Base-by-base conservation (phyloP, 306 rosid species). In the Glycine tomentella region DNA sequence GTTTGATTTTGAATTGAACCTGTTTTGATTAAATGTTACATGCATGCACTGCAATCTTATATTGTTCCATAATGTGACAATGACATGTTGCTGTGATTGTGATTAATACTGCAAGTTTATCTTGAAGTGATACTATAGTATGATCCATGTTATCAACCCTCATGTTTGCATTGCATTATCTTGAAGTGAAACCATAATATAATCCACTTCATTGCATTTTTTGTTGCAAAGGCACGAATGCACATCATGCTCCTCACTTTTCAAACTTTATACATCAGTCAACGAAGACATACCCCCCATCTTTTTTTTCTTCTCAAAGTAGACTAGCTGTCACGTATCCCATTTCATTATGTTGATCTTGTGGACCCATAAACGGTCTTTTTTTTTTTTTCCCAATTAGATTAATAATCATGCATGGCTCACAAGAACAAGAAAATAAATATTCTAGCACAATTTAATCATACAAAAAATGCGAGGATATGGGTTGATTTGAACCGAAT, bases 311-410 rank as follows among this genome's bases (percentile, higher is more conserved):
- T 38, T 42, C 64, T 15, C 53, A 65, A 68, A 83, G 69, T 81
- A 83, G 80, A 62, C 44, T 61, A 71, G 52, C 82, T 82, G 90
- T 74, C 82, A 69, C 56, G 51, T 71, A 80, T 79, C 87, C 89
- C 89, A 81, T 90, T 83, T 87, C 90, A 80, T 86, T 78, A 83
- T 87, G 86, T 83, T 87, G 87, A 90, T 87, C 88, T 71, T 71
- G 86, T 87, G 89, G 94, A 83, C 77, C 88, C 90, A 65, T 64
- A 57, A 68, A 15, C n/a, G 16, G 4, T 11, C 62, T 15, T 55
- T 69, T 63, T 36, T 36, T 36, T 0, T 36, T 66, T 34, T 2
- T 3, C 13, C 46, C 13, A 3, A 3, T 49, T 67, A 48, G 72
- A 58, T 74, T 49, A 67, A 17, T 34, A 44, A 58, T 69, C 36